phyloP scores from a whole-genome alignment of 176 grass and related monocot genomes.

The Saccharum officinarum region DNA sequence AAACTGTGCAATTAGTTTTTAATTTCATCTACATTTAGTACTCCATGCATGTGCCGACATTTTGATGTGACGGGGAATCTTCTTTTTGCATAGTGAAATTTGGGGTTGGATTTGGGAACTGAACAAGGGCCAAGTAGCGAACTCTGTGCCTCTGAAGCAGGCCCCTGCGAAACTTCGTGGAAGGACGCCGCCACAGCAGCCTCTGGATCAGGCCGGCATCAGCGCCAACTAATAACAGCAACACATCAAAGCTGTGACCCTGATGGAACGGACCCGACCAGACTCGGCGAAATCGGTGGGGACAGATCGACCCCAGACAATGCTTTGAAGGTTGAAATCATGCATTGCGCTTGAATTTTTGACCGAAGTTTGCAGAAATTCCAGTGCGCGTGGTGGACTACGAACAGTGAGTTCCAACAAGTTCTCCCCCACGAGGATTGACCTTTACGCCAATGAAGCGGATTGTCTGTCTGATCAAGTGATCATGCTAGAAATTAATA shows the following conservation, averaged over 20 bases:
- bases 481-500: background rate
- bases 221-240: background rate
- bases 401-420: background rate
- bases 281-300: background rate
- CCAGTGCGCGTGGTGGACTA: background rate
- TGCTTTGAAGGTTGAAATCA: background rate
- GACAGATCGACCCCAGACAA: background rate
- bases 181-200: background rate
- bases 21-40: too few species aligned
- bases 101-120: too few species aligned
- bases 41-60: too few species aligned
- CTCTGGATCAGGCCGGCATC: background rate
- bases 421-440: background rate
- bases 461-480: background rate
- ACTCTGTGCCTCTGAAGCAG: background rate
- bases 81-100: too few species aligned
- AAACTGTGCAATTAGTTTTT: too few species aligned
- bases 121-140: too few species aligned
- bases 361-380: background rate
- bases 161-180: slow-evolving; percentile 30
- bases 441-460: background rate
- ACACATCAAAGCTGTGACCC: background rate
- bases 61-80: too few species aligned
- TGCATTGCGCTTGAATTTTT: background rate
- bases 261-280: background rate